A percentile compares a stretch with the other conserved stretches of the same genome.
phyloP scores from a whole-genome alignment of 225 moss, liverwort and hornwort genomes.

The Marchantia paleacea region DNA sequence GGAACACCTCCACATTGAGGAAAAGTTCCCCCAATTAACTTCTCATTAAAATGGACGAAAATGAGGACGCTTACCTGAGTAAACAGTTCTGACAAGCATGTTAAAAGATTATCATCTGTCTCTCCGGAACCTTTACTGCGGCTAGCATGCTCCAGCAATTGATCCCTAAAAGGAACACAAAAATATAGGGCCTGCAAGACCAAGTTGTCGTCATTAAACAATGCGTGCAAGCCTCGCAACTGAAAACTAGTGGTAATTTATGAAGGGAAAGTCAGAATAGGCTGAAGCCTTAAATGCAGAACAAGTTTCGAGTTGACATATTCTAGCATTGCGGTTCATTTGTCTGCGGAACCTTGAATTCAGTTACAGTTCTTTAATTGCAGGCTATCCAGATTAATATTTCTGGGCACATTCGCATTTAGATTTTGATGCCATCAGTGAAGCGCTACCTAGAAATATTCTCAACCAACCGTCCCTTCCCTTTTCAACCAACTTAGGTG shows the following conservation, averaged over 20 bases:
- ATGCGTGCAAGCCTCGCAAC: not conserved
- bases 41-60: not conserved
- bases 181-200: conserved; percentile 80
- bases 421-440: too few relatives aligned
- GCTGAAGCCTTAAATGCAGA: too few relatives aligned
- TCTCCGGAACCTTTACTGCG: conserved; percentile 66
- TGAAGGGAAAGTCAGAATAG: too few relatives aligned
- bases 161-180: conserved; percentile 97
- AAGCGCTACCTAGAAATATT: too few relatives aligned
- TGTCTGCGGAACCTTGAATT: not conserved
- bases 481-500: too few relatives aligned
- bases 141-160: conserved; percentile 81
- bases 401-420: too few relatives aligned
- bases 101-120: conserved; percentile 80
- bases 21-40: not conserved
- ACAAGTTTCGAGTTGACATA: not conserved
- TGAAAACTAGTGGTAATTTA: too few relatives aligned
- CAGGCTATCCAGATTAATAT: not conserved
- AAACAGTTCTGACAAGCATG: conserved; percentile 89
- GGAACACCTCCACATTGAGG: not conserved
- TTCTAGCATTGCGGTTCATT: not conserved
- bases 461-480: too few relatives aligned
- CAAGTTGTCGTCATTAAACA: not conserved
- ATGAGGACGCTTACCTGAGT: conserved; percentile 57
- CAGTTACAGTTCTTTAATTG: not conserved